Evolutionary conservation across 148 eudicot genomes (phyloP).

Genomic region (Silene uniflora): DNA sequence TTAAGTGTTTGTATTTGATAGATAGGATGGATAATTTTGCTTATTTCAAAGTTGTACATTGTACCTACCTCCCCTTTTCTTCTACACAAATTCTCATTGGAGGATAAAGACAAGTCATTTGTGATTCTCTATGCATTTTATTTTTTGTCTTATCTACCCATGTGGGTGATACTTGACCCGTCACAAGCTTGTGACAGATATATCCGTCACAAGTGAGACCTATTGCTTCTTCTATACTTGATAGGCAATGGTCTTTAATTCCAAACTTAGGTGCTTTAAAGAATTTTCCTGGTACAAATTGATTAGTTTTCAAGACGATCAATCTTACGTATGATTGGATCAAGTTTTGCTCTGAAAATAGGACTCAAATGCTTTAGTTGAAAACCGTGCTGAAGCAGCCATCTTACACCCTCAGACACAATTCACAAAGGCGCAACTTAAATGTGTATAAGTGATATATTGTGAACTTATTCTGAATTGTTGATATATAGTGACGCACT

Average conservation of each 20-base stretch:
- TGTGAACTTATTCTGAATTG: neutral
- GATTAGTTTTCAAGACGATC: neutral
- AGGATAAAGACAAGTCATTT: no score
- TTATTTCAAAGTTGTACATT: neutral
- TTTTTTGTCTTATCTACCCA: no score
- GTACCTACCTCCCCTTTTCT: neutral
- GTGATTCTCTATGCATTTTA: no score
- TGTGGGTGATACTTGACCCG: no score
- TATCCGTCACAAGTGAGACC: no score
- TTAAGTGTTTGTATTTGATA: neutral
- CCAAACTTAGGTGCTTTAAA: neutral
- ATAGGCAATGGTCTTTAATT: neutral
- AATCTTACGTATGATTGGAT: neutral
- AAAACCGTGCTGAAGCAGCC: neutral
- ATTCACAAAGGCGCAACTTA: neutral
- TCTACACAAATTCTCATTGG: no score
- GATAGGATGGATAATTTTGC: neutral
- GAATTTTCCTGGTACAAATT: neutral
- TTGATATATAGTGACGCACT: neutral
- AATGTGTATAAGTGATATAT: neutral
- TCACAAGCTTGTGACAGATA: no score
- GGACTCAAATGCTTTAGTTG: neutral
- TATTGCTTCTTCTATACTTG: neutral
- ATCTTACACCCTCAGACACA: neutral
- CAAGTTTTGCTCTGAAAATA: neutral